Conservation (phyloP, 192 early-diverging fungal species). For the Chytriomyces sp. region DNA sequence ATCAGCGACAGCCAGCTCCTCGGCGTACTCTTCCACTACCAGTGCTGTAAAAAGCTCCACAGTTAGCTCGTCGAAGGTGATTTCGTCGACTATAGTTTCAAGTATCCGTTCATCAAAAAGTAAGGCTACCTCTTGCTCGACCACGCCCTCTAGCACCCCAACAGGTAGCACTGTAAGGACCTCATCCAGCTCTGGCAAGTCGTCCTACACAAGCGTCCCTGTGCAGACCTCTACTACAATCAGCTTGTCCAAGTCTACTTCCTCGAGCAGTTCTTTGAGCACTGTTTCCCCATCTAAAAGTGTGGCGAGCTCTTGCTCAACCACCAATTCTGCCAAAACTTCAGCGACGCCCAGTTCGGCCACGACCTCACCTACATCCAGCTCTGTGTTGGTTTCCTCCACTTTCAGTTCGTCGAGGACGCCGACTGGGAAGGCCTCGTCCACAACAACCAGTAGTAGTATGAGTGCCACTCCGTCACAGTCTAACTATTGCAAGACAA, state of each 20-base stretch:
- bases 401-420: background rate
- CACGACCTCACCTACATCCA: background rate
- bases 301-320: background rate
- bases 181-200: background rate
- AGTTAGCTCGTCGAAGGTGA: background rate
- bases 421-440: background rate
- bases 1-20: background rate
- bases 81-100: background rate
- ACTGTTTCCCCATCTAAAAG: background rate
- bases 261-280: background rate
- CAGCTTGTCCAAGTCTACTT: background rate
- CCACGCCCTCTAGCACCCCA: background rate
- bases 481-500: too few relatives aligned
- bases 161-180: background rate
- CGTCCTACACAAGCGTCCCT: background rate
- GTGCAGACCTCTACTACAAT: background rate
- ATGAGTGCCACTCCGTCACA: too few relatives aligned
- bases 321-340: background rate
- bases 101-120: background rate
- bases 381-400: background rate
- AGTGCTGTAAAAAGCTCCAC: background rate
- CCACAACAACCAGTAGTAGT: too few relatives aligned
- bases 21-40: background rate
- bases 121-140: background rate
- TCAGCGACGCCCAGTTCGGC: background rate